Evolutionary conservation across 345 rosid species (phyloP).

Genomic region (Trapa incisa): DNA sequence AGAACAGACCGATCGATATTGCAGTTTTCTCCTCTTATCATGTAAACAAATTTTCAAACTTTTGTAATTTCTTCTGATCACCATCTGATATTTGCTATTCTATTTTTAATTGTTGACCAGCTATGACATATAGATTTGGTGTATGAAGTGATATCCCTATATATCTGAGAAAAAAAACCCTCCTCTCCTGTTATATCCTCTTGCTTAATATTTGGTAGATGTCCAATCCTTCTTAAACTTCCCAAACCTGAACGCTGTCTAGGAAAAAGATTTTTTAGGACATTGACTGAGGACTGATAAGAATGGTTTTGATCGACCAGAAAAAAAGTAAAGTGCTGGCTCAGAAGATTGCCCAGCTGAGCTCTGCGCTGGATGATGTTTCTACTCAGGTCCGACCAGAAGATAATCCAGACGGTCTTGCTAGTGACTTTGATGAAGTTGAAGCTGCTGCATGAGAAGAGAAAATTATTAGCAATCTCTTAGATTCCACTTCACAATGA

Average conservation of each 20-base stretch:
- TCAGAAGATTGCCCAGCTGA: conserved; percentile 76
- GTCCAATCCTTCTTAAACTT: background rate
- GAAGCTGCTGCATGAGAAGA: conserved; percentile 22
- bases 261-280: background rate
- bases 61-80: background rate
- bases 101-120: background rate
- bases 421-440: conserved; percentile 43
- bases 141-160: background rate
- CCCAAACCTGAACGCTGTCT: background rate
- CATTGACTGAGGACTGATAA: background rate
- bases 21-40: no score
- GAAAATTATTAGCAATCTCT: background rate
- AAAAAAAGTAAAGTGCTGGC: conserved; percentile 65
- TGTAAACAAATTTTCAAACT: background rate
- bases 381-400: conserved; percentile 64
- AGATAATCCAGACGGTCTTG: conserved; percentile 45
- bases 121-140: background rate
- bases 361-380: conserved; percentile 73
- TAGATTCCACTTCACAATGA: background rate
- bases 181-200: background rate
- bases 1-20: conserved; percentile 9
- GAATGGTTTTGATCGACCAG: conserved; percentile 21
- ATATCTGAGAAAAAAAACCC: background rate
- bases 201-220: background rate
- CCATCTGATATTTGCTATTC: background rate